A percentile compares a stretch with the other conserved stretches of the same genome.
These are phyloP conservation scores for Trichoderma asperelloides DNA, from an alignment of 495 filamentous ascomycete genomes.

Conservation along the genomic window DNA sequence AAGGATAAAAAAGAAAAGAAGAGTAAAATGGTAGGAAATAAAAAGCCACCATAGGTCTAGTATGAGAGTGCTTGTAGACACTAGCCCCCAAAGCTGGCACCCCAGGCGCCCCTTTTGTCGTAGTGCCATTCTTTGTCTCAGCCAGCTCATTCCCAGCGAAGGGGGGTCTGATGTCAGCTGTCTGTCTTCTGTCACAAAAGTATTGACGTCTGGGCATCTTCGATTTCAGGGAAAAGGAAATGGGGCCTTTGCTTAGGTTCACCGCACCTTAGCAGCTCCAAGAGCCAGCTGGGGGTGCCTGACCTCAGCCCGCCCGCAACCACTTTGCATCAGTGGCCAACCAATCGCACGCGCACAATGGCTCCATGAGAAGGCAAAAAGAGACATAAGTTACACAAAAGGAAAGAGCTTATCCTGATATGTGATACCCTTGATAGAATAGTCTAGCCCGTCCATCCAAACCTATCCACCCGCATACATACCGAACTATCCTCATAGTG, in stretches of 20 bases:
- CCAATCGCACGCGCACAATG: background rate
- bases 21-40: background rate
- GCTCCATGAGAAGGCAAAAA: conserved; percentile 1
- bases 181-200: background rate
- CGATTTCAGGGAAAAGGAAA: background rate
- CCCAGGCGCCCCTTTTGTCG: background rate
- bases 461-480: background rate
- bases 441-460: conserved; percentile 1
- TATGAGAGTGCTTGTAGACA: background rate
- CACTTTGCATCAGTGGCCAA: background rate
- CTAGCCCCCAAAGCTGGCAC: conserved; percentile 1
- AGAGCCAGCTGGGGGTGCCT: background rate
- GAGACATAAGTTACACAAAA: background rate
- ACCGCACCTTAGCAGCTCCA: background rate
- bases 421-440: background rate
- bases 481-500: background rate
- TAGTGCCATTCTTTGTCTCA: background rate
- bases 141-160: background rate
- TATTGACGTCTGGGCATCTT: background rate
- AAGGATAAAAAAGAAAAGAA: background rate
- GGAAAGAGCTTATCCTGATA: background rate
- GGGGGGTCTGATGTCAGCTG: conserved; percentile 3
- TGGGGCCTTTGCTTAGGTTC: background rate
- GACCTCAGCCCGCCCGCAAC: background rate
- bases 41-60: background rate